Evolutionary conservation across 2,329 filamentous ascomycete genomes (phyloP), one percentile per base, ranked within the genome.

Genomic region (Westerdykella aurantiaca): DNA sequence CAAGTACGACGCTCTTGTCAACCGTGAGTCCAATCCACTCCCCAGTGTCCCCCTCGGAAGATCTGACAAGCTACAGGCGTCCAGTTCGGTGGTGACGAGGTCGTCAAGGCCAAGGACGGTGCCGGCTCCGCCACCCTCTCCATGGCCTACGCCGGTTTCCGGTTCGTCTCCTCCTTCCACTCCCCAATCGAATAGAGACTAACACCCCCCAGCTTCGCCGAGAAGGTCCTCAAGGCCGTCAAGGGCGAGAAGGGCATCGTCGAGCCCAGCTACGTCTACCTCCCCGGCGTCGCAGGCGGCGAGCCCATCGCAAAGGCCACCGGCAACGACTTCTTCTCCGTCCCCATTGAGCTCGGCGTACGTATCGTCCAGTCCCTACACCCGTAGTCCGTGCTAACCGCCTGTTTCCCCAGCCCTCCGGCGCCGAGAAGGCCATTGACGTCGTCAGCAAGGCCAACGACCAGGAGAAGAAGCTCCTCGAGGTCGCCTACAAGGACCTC

Each of bases 41-140:
- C 18, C 18, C 5, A 37, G 3, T 14, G 29, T 9, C 9, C 9
- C 21, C 3, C 17, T 21, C 10, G 29, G 43, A 22, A 22, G 52
- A 40, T 18, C 41, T 50, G 37, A 52, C 38, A 23, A 39, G 13
- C 41, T 29, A 34, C 52, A 81, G 79, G 80, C 58, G 87, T 97
- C 45, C 93, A 98, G 72, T 97, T 96, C 60, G 93, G 93, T 69
- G 93, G 93, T 77, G 93, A 98, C 59, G 89, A 95, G 76, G 89
- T 95, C 52, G 89, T 95, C 69, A 83, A 91, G 79, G 89, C 89
- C 67, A 95, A 95, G 81, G 86, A 93, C 55, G 89, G 89, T 63
- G 83, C 83, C 65, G 89, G 89, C 53, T 94, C 88, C 49, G 89
- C 89, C 55, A 95, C 89, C 47, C 79, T 95, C 43, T 95, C 88